phyloP scores from a whole-genome alignment of 2,329 filamentous ascomycete species.

The Fusarium fujikuroi region DNA sequence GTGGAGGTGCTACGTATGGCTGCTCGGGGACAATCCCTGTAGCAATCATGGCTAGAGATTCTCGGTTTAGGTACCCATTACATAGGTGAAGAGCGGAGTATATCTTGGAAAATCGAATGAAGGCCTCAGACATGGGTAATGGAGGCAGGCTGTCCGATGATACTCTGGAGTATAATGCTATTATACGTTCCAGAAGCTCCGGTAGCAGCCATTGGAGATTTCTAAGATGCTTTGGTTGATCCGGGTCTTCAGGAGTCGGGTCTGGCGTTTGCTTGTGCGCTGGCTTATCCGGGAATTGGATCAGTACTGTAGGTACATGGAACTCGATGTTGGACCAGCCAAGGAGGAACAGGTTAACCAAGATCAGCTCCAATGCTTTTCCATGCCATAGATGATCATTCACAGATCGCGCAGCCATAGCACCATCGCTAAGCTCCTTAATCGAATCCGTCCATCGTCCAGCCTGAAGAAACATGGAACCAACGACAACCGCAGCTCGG shows the following conservation, averaged over 20 bases:
- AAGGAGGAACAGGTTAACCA: constrained; percentile 84
- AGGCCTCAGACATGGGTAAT: constrained; percentile 76
- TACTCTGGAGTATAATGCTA: constrained; percentile 77
- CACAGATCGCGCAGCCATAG: constrained; percentile 77
- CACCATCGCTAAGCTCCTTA: constrained; percentile 83
- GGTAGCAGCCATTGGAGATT: constrained; percentile 71
- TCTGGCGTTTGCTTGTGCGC: constrained; percentile 49
- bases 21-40: constrained; percentile 67
- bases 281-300: constrained; percentile 59
- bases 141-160: constrained; percentile 77
- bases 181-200: constrained; percentile 78
- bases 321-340: constrained; percentile 89
- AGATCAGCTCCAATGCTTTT: constrained; percentile 89
- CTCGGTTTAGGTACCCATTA: constrained; percentile 69
- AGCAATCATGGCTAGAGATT: constrained; percentile 72
- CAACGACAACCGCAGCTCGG: constrained; percentile 81
- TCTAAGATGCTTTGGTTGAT: constrained; percentile 64
- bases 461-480: constrained; percentile 86
- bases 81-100: constrained; percentile 73
- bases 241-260: constrained; percentile 49
- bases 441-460: constrained; percentile 92
- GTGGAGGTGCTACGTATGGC: constrained; percentile 61
- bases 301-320: constrained; percentile 71
- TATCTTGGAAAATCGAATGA: constrained; percentile 78
- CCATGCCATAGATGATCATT: constrained; percentile 98